Evolutionary conservation across 495 filamentous ascomycete genomes (phyloP), one percentile per base, ranked within the genome.

Genomic region (Aspergillus kassunensis): DNA sequence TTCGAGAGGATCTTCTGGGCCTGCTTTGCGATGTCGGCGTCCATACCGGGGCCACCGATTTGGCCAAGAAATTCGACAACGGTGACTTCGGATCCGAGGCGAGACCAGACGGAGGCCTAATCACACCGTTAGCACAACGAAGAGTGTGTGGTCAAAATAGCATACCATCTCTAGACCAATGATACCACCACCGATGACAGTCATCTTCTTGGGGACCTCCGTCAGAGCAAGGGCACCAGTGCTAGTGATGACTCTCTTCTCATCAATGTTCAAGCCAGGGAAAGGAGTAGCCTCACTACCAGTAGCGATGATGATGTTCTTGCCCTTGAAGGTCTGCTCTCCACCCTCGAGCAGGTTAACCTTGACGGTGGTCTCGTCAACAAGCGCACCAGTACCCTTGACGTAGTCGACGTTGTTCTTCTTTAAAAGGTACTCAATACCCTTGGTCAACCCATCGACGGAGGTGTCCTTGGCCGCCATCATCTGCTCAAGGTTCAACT

Each of bases 31-130:
- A 98, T 88, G 70, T 98, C 95, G 42, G 81, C 72, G 59, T 98
- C 93, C 93, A 98, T 98, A 52, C 93, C 93, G 48, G 93, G 93
- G 35, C 93, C 93, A 70, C 93, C 93, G 62, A 98, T 98, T 75
- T 95, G 90, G 58, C 86, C 83, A 35, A 98, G 77, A 75, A 92
- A 98, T 72, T 98, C 93, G 34, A 98, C 91, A 34, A 97, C 90
- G 51, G 93, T 98, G 44, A 98, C 93, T 68, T 98, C 85, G 57
- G 91, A 71, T 55, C 93, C 93, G 51, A 98, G 77, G 60, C 93
- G 79, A 24, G 89, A 92, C 93, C 93, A 98, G 21, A 98, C 93
- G 34, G 95, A 97, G 36, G 87, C 92, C 84, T 44, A n/a, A n/a
- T n/a, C n/a, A 57, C 33, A 61, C 44, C 25, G n/a, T 53, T 41